A percentile compares a stretch with the other conserved stretches of the same genome.
Conservation (phyloP, 306 rosid species). For the Alnus glutinosa region DNA sequence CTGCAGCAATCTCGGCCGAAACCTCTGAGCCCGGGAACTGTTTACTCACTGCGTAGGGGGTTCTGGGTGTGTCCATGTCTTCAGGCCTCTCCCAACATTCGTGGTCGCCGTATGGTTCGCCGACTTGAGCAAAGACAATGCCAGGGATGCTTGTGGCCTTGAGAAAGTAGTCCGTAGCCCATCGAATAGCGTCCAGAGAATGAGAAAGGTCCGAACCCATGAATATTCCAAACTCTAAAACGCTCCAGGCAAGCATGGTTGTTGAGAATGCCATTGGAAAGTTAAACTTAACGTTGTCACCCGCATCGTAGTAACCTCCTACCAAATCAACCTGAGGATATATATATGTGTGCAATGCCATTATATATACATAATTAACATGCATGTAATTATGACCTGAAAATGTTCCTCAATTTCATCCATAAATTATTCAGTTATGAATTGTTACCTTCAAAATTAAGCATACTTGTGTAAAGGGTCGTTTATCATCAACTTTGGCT, state of each 20-base stretch:
- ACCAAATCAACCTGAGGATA: conserved; percentile 43
- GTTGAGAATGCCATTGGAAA: conserved; percentile 63
- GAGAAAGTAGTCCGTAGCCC: conserved; percentile 49
- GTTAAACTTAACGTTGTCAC: conserved; percentile 64
- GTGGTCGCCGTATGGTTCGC: conserved; percentile 50
- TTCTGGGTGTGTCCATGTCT: conserved; percentile 59
- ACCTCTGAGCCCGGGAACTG: conserved; percentile 50
- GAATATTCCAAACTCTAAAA: conserved; percentile 43
- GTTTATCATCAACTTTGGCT: too few relatives aligned
- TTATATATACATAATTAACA: too few relatives aligned
- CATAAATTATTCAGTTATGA: too few relatives aligned
- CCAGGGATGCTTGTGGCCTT: conserved; percentile 47
- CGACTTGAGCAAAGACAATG: conserved; percentile 43
- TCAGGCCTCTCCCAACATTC: conserved; percentile 68
- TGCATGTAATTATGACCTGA: too few relatives aligned
- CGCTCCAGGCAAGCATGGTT: conserved; percentile 58
- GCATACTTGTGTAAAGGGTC: too few relatives aligned
- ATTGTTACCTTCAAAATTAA: too few relatives aligned
- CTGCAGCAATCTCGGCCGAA: conserved; percentile 45
- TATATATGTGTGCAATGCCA: too few relatives aligned
- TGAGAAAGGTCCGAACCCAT: conserved; percentile 36
- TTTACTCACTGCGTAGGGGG: conserved; percentile 28
- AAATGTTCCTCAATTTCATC: too few relatives aligned
- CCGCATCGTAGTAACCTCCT: conserved; percentile 61
- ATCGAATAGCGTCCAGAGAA: conserved; percentile 45